Evolutionary conservation across 768 basidiomycete genomes (phyloP), one percentile per base, ranked within the genome.

Genomic region (Psilocybe sp.): DNA sequence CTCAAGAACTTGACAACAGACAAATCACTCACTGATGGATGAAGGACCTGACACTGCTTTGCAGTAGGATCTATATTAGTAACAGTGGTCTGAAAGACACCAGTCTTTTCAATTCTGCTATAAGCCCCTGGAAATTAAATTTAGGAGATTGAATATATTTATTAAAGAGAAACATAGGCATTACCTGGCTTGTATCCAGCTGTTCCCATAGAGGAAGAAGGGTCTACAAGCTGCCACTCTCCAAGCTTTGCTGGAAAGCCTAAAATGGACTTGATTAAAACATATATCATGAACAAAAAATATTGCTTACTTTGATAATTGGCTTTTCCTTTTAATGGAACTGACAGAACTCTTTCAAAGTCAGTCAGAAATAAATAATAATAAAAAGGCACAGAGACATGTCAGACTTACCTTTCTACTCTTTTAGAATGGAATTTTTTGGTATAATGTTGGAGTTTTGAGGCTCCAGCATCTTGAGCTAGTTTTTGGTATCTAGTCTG

Each of bases 41-140:
- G n/a, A n/a, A n/a, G 68, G 12, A 91, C 83, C 36, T 72, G 74
- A 52, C 78, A 77, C 56, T 91, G 89, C 61, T 90, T 92, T 4
- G 87, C 89, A 1, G 80, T 89, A 0, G 89, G 88, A 44, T 84
- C 81, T 36, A 92, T 75, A 50, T 92, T 90, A 0, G 87, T 89
- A 12, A 89, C 84, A 0, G 84, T 90, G 0, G 89, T 90, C 36
- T 77, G 78, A 59, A 92, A 92, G 58, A 75, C 81, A 7, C 60
- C 59, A 16, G 79, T 61, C 44, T 67, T 63, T 52, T 84, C 77
- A 12, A 90, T 68, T 7, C 89, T 79, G 5, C 82, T 84, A 53
- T 73, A 84, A 46, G 58, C 72, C 67, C 81, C 72, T 69, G 40
- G 33, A n/a, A 28, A 16, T 40, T 23, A 18, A 39, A 16, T 18